A percentile compares a stretch with the other conserved stretches of the same genome.
Conservation (phyloP, 345 rosid species). For the Eucalyptus paniculata region DNA sequence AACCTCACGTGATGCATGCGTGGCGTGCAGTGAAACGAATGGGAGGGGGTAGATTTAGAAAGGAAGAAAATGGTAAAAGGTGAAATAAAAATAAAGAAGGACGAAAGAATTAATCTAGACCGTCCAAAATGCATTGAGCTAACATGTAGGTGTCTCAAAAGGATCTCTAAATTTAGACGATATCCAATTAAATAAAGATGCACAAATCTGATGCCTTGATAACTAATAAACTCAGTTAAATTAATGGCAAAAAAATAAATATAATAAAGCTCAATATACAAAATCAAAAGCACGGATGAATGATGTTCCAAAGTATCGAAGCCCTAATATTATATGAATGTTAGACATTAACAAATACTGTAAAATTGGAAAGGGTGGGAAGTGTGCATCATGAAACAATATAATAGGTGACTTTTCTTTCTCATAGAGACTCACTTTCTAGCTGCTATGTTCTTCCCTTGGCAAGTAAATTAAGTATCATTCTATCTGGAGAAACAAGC, state of each 20-base stretch:
- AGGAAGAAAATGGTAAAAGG: not conserved
- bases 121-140: too few species aligned
- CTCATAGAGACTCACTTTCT: accelerated
- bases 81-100: not conserved
- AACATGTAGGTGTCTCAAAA: too few species aligned
- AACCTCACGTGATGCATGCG: not conserved
- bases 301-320: too few species aligned
- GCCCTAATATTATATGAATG: not conserved
- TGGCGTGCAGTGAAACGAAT: not conserved
- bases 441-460: not conserved
- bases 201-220: too few species aligned
- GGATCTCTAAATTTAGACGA: too few species aligned
- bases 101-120: too few species aligned
- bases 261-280: not conserved
- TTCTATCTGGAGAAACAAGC: accelerated
- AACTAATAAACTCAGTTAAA: too few species aligned
- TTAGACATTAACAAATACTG: too few species aligned
- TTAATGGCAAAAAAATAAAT: accelerated
- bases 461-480: not conserved
- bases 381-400: not conserved
- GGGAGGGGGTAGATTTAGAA: not conserved
- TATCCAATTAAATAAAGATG: too few species aligned
- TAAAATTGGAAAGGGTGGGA: not conserved
- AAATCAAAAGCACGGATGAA: not conserved
- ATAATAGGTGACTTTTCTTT: not conserved